These are phyloP conservation scores for Amanita inopinata DNA, from an alignment of 768 basidiomycete species.

Conservation along the genomic window DNA sequence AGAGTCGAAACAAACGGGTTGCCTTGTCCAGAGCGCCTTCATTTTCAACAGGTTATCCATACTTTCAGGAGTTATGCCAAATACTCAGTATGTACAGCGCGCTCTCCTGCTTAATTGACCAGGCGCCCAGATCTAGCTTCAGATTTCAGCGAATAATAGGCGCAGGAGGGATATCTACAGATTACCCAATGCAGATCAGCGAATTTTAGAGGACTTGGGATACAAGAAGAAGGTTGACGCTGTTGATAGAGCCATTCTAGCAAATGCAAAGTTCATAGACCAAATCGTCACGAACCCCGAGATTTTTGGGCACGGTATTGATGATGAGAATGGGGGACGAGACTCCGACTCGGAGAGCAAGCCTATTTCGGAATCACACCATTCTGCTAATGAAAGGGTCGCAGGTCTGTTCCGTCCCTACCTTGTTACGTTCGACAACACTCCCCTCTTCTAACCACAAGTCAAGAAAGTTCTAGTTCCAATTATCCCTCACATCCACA, in stretches of 20 bases:
- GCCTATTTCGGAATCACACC: conserved; percentile 4
- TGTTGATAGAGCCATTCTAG: conserved; percentile 73
- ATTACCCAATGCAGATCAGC: conserved; percentile 60
- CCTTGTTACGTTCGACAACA: too few species aligned
- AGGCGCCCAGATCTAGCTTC: conserved; percentile 10
- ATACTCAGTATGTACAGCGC: conserved; percentile 48
- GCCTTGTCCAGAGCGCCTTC: conserved; percentile 43
- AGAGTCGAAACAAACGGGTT: too few species aligned
- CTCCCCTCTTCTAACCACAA: neutral
- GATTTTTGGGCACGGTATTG: conserved; percentile 59
- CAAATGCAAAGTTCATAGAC: conserved; percentile 70
- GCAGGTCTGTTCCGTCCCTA: too few species aligned
- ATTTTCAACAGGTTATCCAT: conserved; percentile 67
- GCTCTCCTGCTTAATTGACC: neutral
- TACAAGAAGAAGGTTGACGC: conserved; percentile 72
- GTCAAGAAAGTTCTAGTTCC: neutral
- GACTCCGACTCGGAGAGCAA: conserved; percentile 13
- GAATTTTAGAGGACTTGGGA: conserved; percentile 54
- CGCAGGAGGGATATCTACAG: conserved; percentile 72
- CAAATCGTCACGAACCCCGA: conserved; percentile 70
- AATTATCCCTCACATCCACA: conserved; percentile 16
- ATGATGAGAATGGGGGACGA: conserved; percentile 17
- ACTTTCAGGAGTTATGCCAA: conserved; percentile 70
- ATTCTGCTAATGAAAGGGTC: too few species aligned
- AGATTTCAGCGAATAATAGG: conserved; percentile 46